phyloP scores from a whole-genome alignment of 345 rosid species.

The Aquilaria sinensis region DNA sequence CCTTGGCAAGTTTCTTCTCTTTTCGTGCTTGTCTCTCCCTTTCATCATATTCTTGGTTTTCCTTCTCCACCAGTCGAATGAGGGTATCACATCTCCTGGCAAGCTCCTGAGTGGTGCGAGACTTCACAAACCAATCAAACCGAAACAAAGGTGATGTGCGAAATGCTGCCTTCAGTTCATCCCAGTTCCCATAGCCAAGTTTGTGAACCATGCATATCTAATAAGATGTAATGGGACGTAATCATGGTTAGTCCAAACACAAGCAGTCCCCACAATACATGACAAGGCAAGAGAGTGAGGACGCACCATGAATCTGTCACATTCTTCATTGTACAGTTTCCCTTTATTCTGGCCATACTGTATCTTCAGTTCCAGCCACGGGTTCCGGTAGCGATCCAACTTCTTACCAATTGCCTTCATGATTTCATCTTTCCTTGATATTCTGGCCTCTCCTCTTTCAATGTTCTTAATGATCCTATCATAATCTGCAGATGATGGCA shows the following conservation, averaged over 20 bases:
- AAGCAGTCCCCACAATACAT: not conserved
- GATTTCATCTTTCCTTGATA: constrained; percentile 93
- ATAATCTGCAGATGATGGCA: constrained; percentile 42
- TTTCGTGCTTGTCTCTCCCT: constrained; percentile 96
- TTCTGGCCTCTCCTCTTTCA: constrained; percentile 95
- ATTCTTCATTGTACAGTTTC: constrained; percentile 94
- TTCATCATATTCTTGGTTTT: constrained; percentile 93
- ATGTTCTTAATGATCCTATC: constrained; percentile 97
- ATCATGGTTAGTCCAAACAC: not conserved
- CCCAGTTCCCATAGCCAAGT: constrained; percentile 99
- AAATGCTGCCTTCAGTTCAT: constrained; percentile 88
- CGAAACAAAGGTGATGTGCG: constrained; percentile 76
- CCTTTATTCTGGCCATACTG: constrained; percentile 99
- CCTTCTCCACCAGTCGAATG: constrained; percentile 93
- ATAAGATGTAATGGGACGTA: not conserved
- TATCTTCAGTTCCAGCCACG: constrained; percentile 96
- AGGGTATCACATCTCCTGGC: constrained; percentile 97
- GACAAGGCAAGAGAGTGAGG: no score
- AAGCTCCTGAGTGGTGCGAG: constrained; percentile 90
- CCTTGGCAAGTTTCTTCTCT: constrained; percentile 98
- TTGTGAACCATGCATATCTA: constrained; percentile 99
- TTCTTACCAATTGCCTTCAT: constrained; percentile 99
- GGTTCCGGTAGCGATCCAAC: constrained; percentile 94
- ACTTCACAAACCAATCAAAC: constrained; percentile 98
- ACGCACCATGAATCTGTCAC: constrained; percentile 62